phyloP scores from a whole-genome alignment of 495 filamentous ascomycete species.

The Talaromyces wortmannii region DNA sequence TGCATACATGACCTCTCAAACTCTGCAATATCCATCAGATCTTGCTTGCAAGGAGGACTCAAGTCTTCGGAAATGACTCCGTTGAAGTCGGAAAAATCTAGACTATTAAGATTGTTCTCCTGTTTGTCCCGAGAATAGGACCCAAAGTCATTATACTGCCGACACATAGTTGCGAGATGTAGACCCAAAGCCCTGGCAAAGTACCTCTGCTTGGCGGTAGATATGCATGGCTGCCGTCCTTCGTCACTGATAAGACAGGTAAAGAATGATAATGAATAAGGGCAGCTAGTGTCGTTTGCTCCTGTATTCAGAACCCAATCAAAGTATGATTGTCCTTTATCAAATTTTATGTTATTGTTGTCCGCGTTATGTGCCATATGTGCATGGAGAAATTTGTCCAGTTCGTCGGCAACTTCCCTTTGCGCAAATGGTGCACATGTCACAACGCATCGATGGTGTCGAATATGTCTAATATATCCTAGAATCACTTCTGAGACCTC shows the following conservation, averaged over 20 bases:
- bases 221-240: too few relatives aligned
- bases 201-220: slow-evolving; percentile 24
- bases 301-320: slow-evolving; percentile 28
- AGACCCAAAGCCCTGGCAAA: slow-evolving; percentile 15
- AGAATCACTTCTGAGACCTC: too few relatives aligned
- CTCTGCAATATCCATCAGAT: slow-evolving; percentile 18
- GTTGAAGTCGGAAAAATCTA: slow-evolving; percentile 30
- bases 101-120: slow-evolving; percentile 31
- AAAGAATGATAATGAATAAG: slow-evolving; percentile 28
- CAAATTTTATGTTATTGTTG: too few relatives aligned
- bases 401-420: slow-evolving; percentile 6
- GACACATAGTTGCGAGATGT: slow-evolving; percentile 27
- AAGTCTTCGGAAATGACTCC: neutral
- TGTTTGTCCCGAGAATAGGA: slow-evolving; percentile 18
- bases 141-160: slow-evolving; percentile 36
- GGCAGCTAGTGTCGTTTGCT: slow-evolving; percentile 26
- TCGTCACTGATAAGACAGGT: too few relatives aligned
- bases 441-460: slow-evolving; percentile 1
- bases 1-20: slow-evolving; percentile 17
- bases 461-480: too few relatives aligned
- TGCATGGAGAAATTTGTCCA: slow-evolving; percentile 15
- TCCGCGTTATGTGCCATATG: slow-evolving; percentile 19
- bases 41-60: slow-evolving; percentile 6
- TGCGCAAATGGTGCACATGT: neutral
- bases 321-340: too few relatives aligned